A percentile compares a stretch with the other conserved stretches of the same genome.
Conservation (phyloP, 2,329 filamentous ascomycete species). For the Shiraia sp. region DNA sequence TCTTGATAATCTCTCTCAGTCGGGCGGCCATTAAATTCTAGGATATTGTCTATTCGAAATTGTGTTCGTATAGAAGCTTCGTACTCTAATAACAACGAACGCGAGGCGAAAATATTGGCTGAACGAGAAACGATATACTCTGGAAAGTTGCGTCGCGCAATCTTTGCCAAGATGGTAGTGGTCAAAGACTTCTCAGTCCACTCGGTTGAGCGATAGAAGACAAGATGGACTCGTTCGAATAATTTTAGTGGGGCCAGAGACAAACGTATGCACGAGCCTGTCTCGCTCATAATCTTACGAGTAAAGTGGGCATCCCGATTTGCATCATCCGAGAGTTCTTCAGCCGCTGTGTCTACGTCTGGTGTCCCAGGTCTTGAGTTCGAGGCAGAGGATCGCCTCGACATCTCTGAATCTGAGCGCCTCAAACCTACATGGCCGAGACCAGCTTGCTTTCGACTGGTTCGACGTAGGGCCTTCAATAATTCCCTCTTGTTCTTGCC, state of each 20-base stretch:
- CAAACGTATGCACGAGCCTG: slow-evolving; percentile 83
- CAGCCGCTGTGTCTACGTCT: slow-evolving; percentile 35
- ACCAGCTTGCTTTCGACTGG: slow-evolving; percentile 74
- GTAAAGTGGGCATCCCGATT: slow-evolving; percentile 77
- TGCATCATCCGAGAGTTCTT: slow-evolving; percentile 47
- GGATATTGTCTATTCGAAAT: slow-evolving; percentile 75
- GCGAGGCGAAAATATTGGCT: slow-evolving; percentile 81
- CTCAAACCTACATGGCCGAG: slow-evolving; percentile 71
- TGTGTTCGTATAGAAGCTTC: slow-evolving; percentile 84
- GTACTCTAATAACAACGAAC: slow-evolving; percentile 79
- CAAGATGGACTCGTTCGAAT: slow-evolving; percentile 91
- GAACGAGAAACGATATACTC: slow-evolving; percentile 89
- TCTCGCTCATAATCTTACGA: slow-evolving; percentile 73
- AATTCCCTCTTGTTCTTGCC: slow-evolving; percentile 88
- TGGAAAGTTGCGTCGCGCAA: slow-evolving; percentile 84
- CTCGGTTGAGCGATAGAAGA: slow-evolving; percentile 93
- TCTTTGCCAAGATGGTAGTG: slow-evolving; percentile 90
- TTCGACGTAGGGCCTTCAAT: slow-evolving; percentile 70
- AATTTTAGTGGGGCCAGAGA: slow-evolving; percentile 73
- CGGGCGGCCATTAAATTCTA: slow-evolving; percentile 77
- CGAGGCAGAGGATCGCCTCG: slow-evolving; percentile 52
- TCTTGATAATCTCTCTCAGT: slow-evolving; percentile 67
- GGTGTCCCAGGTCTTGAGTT: slow-evolving; percentile 30
- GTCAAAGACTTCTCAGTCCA: slow-evolving; percentile 98
- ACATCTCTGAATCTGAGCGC: slow-evolving; percentile 64